These are phyloP conservation scores for Novymonas esmeraldas DNA, from an alignment of 208 protist species.

Conservation along the genomic window DNA sequence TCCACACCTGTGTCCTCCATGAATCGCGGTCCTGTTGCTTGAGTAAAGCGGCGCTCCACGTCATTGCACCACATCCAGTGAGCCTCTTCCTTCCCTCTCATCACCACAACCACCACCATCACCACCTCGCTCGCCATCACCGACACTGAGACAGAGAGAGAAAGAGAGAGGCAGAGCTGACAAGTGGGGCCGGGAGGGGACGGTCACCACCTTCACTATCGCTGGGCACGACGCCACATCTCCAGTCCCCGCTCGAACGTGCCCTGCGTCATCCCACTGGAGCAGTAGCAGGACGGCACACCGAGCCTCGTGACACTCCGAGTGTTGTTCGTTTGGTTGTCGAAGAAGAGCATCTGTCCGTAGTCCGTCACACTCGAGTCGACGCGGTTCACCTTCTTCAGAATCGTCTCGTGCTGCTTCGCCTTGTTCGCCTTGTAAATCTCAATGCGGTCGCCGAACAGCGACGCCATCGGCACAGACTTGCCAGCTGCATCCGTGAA, in stretches of 20 bases:
- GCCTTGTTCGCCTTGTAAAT: conserved; percentile 82
- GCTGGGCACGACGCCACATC: conserved; percentile 46
- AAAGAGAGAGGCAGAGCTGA: background rate
- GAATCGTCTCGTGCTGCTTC: conserved; percentile 65
- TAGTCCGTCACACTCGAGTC: conserved; percentile 59
- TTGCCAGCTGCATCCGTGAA: conserved; percentile 43
- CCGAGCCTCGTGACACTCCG: conserved; percentile 65
- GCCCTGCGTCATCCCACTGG: conserved; percentile 66
- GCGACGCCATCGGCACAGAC: conserved; percentile 57
- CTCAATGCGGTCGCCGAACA: conserved; percentile 77
- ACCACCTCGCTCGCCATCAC: background rate
- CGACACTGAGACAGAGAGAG: background rate
- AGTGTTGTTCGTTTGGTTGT: conserved; percentile 90
- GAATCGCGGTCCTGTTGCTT: no score
- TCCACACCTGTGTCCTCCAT: no score
- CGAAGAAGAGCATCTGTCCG: conserved; percentile 90
- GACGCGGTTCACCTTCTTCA: conserved; percentile 42
- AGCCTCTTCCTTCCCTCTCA: no score
- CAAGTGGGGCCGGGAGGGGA: no score
- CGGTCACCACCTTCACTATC: no score
- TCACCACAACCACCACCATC: background rate
- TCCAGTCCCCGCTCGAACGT: conserved; percentile 74
- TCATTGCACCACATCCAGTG: no score
- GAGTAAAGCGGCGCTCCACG: no score
- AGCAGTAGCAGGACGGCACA: conserved; percentile 80